Evolutionary conservation across 2,329 filamentous ascomycete species (phyloP), one percentile per base, ranked within the genome.

Genomic region (Orbilia oligospora): DNA sequence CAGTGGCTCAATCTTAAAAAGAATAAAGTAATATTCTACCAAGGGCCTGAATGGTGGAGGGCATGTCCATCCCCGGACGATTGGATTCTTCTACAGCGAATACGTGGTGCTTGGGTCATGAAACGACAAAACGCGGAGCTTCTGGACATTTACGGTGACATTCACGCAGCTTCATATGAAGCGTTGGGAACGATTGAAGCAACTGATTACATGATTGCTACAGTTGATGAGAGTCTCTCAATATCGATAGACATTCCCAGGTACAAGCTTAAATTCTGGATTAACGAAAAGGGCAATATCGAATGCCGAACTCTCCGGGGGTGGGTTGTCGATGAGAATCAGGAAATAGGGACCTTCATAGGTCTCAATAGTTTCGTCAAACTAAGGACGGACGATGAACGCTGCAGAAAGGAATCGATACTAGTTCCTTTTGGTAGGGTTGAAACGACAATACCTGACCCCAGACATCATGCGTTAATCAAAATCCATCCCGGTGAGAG

Each of bases 301-400:
- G 71, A 81, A 14, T 89, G 86, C 0, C 85, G 84, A 5, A 86
- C 90, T 71, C 88, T 87, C 71, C 84, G 85, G 0, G 87, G 86
- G 0, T 88, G 88, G 86, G 78, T 80, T 0, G 80, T 91, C 1
- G 87, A 89, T 78, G 12, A 73, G 0, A 30, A 84, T 6, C 88
- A 89, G 79, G 81, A 81, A 0, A 81, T 89, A 0, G 86, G 84
- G 0, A 86, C 87, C 0, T 82, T 90, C 3, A 81, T 86, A 20
- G 89, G 89, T 0, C 83, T 90, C 0, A 38, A 80, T 1, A 87
- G 83, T 80, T 88, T 86, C 71, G 83, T 90, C 0, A 83, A 90
- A 0, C 80, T 90, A 4, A 75, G 80, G 77, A 58, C 82, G 41
- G 24, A 76, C 12, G 9, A 72, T 12, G 20, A 65, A 53, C 71